phyloP scores from a whole-genome alignment of 495 filamentous ascomycete species.

The Aspergillus olivimuriae region DNA sequence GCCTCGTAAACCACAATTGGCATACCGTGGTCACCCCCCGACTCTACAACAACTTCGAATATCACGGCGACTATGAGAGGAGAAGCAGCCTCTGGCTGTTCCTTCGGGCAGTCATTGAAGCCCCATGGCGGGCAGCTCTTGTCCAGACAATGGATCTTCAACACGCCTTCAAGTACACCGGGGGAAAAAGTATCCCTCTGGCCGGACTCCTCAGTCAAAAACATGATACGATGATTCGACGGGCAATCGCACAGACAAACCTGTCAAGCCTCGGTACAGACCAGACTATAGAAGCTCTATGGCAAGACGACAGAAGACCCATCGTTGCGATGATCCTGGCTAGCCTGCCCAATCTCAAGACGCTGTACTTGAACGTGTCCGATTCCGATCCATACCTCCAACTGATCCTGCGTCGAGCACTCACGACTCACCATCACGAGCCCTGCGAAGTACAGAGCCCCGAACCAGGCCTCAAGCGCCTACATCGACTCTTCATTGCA shows the following conservation, averaged over 20 bases:
- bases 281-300: background rate
- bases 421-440: background rate
- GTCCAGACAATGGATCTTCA: slow-evolving; percentile 1
- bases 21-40: background rate
- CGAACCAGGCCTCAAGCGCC: background rate
- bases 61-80: background rate
- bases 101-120: background rate
- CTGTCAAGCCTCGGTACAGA: background rate
- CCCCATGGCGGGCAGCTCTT: background rate
- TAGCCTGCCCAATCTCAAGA: background rate
- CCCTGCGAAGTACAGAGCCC: background rate
- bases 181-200: background rate
- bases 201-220: background rate
- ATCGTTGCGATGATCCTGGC: background rate
- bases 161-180: slow-evolving; percentile 2
- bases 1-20: slow-evolving; percentile 5
- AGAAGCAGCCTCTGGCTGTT: slow-evolving; percentile 2
- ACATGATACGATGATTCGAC: background rate
- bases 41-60: background rate
- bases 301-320: background rate
- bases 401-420: background rate
- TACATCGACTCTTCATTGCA: background rate
- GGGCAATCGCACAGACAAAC: background rate
- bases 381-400: background rate
- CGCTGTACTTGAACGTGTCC: background rate